Base-by-base conservation (phyloP, 2,329 filamentous ascomycete genomes). In the Camptophora hylomeconis region DNA sequence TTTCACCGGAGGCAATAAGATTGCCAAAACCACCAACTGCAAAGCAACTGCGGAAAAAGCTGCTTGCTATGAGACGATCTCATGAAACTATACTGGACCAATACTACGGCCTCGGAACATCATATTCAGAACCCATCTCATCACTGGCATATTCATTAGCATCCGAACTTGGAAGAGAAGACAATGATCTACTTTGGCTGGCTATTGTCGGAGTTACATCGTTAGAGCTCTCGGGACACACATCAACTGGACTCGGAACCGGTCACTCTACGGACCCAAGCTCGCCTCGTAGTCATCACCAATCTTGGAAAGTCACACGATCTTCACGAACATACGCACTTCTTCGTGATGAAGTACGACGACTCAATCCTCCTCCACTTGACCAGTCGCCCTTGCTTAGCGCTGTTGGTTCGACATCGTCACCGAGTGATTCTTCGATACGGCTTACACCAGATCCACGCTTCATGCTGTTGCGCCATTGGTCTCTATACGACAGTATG, bases 401-500 rank as follows among this genome's bases (percentile, higher is more conserved):
- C 5, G 27, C 30, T 7, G 28, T 19, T 11, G 33, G 36, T 5
- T 24, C 38, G n/a, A 86, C 84, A 5, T 69, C 80, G 36, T 89
- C 80, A 38, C 83, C 89, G 5, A 87, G 86, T 31, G 89, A 98
- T 53, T 92, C 75, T 7, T 80, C 83, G 28, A 95, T 98, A 42
- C 75, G 86, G 13, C 62, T 98, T 20, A 93, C 86, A 0, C 89
- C 89, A 0, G 89, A 98, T 49, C 92, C 89, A 7, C 79, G 81
- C 21, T 93, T 98, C 43, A 68, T 95, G 15, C 69, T 98, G 1
- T 81, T 95, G 30, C 69, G 89, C 18, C 89, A 98, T 52, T 98
- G 89, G 89, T 93, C 83, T 44, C 63, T 98, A 9, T 95, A 95
- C 53, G 89, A 98, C 48, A 93, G 84, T 52, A 95, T 98, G 89